Conservation (phyloP, 768 basidiomycete species). For the Agrocybe praecox region DNA sequence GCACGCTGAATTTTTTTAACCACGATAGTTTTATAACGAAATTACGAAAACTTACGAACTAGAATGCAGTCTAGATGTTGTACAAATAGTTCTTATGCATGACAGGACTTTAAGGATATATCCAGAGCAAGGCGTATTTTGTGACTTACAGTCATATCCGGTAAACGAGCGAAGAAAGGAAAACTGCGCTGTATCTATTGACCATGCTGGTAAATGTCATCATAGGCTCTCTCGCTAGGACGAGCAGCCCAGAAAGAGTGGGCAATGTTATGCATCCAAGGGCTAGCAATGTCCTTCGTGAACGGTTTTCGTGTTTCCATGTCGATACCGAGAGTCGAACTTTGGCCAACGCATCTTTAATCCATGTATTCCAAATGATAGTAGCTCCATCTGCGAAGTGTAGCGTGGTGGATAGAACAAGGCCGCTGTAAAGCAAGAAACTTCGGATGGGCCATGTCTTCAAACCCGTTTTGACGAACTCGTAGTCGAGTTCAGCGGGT, state of each 20-base stretch:
- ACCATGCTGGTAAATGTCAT: conserved; percentile 54
- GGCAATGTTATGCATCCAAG: conserved; percentile 45
- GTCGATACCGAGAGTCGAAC: conserved; percentile 6
- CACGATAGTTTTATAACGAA: neutral
- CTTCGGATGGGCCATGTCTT: conserved; percentile 62
- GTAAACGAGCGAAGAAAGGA: conserved; percentile 48
- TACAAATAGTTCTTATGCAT: neutral
- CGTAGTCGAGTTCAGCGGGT: conserved; percentile 80
- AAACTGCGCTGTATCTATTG: conserved; percentile 54
- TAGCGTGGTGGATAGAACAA: conserved; percentile 55
- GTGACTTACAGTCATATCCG: conserved; percentile 23
- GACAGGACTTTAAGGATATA: neutral
- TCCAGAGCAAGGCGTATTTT: neutral
- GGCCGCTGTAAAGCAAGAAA: conserved; percentile 62
- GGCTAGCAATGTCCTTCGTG: conserved; percentile 19
- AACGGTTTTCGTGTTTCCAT: conserved; percentile 20
- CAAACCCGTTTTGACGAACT: conserved; percentile 79
- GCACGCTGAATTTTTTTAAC: neutral
- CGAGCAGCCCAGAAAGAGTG: conserved; percentile 56
- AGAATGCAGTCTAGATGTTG: neutral
- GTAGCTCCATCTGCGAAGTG: conserved; percentile 67
- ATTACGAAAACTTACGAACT: neutral
- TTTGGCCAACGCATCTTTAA: conserved; percentile 25
- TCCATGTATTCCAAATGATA: conserved; percentile 54
- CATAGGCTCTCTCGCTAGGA: conserved; percentile 58